Percentiles rank a stretch among this genome's conserved stretches.
These are phyloP conservation scores for Plantago ovata DNA, from an alignment of 257 asterid species.

Conservation along the genomic window DNA sequence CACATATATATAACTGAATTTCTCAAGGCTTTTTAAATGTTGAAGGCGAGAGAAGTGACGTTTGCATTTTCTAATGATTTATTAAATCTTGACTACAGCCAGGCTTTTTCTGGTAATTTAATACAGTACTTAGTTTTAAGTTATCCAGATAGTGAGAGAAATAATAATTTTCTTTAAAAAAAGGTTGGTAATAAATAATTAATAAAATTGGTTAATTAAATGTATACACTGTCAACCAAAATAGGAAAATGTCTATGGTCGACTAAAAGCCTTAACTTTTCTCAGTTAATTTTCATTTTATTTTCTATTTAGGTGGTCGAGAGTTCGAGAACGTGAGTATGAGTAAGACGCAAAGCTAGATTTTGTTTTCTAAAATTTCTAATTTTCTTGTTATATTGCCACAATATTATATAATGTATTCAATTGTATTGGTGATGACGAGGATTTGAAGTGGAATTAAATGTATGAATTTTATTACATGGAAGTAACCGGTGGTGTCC, in stretches of 20 bases:
- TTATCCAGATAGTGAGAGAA: not conserved
- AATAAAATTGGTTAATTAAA: not conserved
- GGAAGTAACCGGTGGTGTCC: too few species aligned
- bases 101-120: constrained; percentile 18
- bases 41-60: constrained; percentile 5
- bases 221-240: constrained; percentile 22
- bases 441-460: too few species aligned
- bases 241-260: constrained; percentile 22
- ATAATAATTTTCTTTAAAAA: not conserved
- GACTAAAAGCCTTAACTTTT: constrained; percentile 13
- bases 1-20: not conserved
- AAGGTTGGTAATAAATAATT: too few species aligned
- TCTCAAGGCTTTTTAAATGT: not conserved
- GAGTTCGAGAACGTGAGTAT: constrained; percentile 24
- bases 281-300: not conserved
- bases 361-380: not conserved
- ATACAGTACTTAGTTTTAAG: not conserved
- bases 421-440: too few species aligned
- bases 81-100: constrained; percentile 33
- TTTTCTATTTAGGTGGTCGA: constrained; percentile 7
- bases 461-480: too few species aligned
- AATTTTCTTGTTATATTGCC: not conserved
- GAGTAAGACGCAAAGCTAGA: constrained; percentile 11
- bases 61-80: constrained; percentile 27
- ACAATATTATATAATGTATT: not conserved